Percentiles rank a stretch among this genome's conserved stretches.
phyloP scores from a whole-genome alignment of 805 yeast species.

The Ogataea degrootiae region DNA sequence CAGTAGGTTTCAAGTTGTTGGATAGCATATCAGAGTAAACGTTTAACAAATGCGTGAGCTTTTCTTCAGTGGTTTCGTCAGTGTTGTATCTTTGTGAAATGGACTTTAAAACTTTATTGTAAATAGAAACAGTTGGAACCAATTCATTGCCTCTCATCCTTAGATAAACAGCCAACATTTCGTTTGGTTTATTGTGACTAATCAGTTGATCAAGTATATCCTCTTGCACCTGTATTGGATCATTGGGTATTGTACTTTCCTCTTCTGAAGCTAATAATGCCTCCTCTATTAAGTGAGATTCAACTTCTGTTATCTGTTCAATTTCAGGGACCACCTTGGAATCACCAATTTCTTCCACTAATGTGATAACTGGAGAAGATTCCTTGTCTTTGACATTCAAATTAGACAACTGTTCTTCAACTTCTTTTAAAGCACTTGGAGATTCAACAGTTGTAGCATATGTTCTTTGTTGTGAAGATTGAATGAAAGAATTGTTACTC shows the following conservation, averaged over 20 bases:
- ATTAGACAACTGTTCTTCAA: constrained; percentile 14
- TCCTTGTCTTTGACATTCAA: constrained; percentile 5
- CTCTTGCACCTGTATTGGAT: constrained; percentile 15
- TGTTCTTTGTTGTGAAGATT: constrained; percentile 3
- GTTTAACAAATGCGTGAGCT: constrained; percentile 56
- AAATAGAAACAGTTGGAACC: constrained; percentile 47
- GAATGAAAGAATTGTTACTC: constrained; percentile 5
- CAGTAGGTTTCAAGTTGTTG: constrained; percentile 50
- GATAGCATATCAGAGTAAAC: constrained; percentile 64
- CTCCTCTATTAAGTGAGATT: too few species aligned
- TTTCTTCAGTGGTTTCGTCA: constrained; percentile 51
- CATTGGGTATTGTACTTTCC: neutral
- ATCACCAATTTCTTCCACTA: neutral
- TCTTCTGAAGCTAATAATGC: neutral
- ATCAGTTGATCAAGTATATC: constrained; percentile 22
- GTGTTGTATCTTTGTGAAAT: constrained; percentile 45
- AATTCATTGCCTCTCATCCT: constrained; percentile 30
- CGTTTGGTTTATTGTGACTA: constrained; percentile 24
- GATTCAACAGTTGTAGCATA: constrained; percentile 5
- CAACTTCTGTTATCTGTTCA: too few species aligned
- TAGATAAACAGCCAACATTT: constrained; percentile 29
- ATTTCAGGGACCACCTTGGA: too few species aligned
- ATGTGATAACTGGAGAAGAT: neutral
- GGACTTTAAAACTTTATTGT: constrained; percentile 52
- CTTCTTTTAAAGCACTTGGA: constrained; percentile 8